Evolutionary conservation across 495 filamentous ascomycete species (phyloP).

Genomic region (Penicillium chermesinum): DNA sequence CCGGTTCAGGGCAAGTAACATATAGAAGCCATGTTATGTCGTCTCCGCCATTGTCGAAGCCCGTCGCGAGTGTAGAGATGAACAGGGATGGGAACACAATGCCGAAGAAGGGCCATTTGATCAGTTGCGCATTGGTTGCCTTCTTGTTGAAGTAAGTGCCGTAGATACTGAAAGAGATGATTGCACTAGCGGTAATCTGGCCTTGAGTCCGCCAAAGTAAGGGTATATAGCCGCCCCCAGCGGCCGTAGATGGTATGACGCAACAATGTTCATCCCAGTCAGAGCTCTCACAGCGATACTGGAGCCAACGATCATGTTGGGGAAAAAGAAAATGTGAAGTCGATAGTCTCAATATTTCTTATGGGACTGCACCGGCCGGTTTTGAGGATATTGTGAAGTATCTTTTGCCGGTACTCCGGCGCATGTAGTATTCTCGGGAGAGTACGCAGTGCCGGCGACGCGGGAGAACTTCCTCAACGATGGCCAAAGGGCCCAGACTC

Average conservation of each 20-base stretch:
- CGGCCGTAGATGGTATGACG: constrained; percentile 39
- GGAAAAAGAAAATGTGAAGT: constrained; percentile 27
- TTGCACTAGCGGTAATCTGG: constrained; percentile 11
- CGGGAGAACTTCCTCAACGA: neutral
- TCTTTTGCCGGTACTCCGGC: neutral
- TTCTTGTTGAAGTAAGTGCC: neutral
- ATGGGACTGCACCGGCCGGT: neutral
- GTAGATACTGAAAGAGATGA: neutral
- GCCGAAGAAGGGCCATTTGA: neutral
- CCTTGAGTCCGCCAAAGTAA: constrained; percentile 38
- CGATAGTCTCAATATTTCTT: neutral
- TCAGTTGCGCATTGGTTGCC: neutral
- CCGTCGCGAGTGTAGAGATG: neutral
- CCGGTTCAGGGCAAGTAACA: neutral
- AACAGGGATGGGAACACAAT: neutral
- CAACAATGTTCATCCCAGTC: constrained; percentile 45
- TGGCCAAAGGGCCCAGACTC: neutral
- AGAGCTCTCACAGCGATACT: constrained; percentile 37
- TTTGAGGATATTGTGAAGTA: neutral
- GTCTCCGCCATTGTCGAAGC: neutral
- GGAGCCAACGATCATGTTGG: constrained; percentile 36
- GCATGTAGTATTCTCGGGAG: neutral
- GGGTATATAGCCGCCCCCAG: constrained; percentile 38
- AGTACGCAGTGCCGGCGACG: neutral
- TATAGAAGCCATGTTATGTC: neutral